Evolutionary conservation across 768 basidiomycete genomes (phyloP).

Genomic region (Lentinus brumalis): DNA sequence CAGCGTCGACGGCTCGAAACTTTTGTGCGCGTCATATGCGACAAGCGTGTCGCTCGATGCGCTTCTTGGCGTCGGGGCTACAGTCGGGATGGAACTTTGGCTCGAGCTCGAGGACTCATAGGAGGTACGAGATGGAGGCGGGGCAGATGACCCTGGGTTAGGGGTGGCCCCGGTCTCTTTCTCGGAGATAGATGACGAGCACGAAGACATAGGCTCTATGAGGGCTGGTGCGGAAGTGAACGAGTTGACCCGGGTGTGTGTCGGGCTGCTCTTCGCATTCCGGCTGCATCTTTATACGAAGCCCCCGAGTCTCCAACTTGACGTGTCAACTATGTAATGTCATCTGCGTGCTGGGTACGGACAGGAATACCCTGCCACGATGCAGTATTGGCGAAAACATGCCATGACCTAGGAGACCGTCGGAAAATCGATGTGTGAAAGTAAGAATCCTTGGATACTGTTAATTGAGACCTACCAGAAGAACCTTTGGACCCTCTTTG

Average conservation of each 20-base stretch:
- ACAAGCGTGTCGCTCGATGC: constrained; percentile 27
- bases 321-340: constrained; percentile 24
- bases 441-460: constrained; percentile 2
- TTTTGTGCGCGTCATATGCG: constrained; percentile 18
- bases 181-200: constrained; percentile 5
- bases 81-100: constrained; percentile 8
- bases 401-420: constrained; percentile 11
- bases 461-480: constrained; percentile 19
- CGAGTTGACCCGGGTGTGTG: constrained; percentile 2
- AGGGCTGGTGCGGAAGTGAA: not conserved
- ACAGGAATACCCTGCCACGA: constrained; percentile 13
- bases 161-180: constrained; percentile 1
- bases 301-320: constrained; percentile 9
- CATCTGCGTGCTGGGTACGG: constrained; percentile 15
- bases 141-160: not conserved
- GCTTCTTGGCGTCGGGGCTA: constrained; percentile 16
- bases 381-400: constrained; percentile 17
- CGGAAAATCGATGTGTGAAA: constrained; percentile 17
- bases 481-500: constrained; percentile 33
- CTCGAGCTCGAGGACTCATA: constrained; percentile 13
- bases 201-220: not conserved
- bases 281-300: constrained; percentile 15
- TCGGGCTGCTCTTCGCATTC: constrained; percentile 1
- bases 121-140: constrained; percentile 5
- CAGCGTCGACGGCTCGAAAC: constrained; percentile 46